phyloP scores from a whole-genome alignment of 176 grass and related monocot genomes.

The Puccinellia tenuiflora region DNA sequence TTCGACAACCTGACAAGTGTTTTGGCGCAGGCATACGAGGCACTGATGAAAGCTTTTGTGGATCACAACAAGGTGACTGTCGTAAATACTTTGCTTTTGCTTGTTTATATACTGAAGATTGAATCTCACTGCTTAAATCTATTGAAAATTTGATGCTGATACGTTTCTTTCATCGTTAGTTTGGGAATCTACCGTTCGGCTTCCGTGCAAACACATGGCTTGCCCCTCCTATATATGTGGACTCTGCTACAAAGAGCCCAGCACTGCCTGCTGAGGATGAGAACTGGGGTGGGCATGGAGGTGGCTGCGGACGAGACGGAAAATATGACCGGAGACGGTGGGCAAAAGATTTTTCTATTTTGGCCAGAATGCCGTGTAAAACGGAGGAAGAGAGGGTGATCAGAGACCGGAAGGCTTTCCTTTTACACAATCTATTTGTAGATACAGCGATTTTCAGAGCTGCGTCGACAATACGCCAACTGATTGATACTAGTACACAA shows the following conservation, averaged over 20 bases:
- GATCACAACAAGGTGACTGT: constrained; percentile 82
- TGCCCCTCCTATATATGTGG: constrained; percentile 65
- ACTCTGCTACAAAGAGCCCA: constrained; percentile 42
- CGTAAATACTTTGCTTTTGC: constrained; percentile 14
- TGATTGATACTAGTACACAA: constrained; percentile 31
- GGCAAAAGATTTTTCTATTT: constrained; percentile 77
- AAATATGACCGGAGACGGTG: constrained; percentile 59
- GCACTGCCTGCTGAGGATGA: constrained; percentile 75
- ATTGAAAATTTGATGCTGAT: neutral
- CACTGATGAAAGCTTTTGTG: constrained; percentile 86
- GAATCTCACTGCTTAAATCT: neutral
- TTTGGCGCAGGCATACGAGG: constrained; percentile 59
- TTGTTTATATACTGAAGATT: neutral
- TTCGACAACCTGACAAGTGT: neutral
- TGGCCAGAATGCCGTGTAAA: constrained; percentile 72
- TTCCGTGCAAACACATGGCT: constrained; percentile 99
- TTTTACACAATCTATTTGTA: constrained; percentile 86
- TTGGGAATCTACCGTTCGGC: constrained; percentile 96
- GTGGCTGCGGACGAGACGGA: constrained; percentile 56
- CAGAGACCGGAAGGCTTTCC: constrained; percentile 93
- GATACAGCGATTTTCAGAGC: constrained; percentile 90
- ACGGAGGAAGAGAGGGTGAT: constrained; percentile 85
- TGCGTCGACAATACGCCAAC: constrained; percentile 41
- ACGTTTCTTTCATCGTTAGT: constrained; percentile 45
- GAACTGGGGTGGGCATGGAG: constrained; percentile 80